These are phyloP conservation scores for Naganishia onofrii DNA, from an alignment of 768 basidiomycete genomes.

Conservation along the genomic window DNA sequence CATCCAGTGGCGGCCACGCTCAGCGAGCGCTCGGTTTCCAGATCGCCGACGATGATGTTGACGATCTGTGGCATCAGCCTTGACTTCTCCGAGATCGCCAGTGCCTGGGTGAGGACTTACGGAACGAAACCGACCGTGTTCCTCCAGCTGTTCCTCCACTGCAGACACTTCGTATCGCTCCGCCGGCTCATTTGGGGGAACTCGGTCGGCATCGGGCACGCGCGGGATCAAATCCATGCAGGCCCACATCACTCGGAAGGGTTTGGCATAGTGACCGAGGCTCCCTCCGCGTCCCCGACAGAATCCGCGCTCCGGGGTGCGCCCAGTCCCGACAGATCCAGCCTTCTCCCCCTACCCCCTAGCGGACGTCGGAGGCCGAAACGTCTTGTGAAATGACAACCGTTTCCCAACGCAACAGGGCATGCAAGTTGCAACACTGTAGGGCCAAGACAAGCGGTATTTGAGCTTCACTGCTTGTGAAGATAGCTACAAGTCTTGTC, in stretches of 20 bases:
- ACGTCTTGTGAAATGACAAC: no score
- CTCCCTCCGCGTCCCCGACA: no score
- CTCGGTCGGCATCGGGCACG: slow-evolving; percentile 1
- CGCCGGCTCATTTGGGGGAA: neutral
- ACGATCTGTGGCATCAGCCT: neutral
- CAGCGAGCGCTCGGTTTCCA: neutral
- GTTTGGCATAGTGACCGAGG: no score
- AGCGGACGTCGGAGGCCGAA: no score
- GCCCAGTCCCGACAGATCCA: no score
- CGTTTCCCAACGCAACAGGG: no score
- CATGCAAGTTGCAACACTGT: no score
- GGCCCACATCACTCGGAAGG: neutral
- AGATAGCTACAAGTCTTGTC: no score
- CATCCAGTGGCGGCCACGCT: neutral
- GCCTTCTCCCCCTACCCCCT: no score
- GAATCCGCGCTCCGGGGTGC: no score
- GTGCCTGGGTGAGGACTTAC: neutral
- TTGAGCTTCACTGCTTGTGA: no score
- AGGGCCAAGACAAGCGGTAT: no score
- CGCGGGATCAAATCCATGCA: slow-evolving; percentile 8
- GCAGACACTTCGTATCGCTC: slow-evolving; percentile 1
- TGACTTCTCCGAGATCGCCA: neutral
- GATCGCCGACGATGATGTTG: neutral
- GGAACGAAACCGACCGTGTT: neutral
- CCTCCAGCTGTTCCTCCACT: neutral